These are phyloP conservation scores for Arthroderma uncinatum DNA, from an alignment of 2,329 filamentous ascomycete genomes.

Conservation along the genomic window DNA sequence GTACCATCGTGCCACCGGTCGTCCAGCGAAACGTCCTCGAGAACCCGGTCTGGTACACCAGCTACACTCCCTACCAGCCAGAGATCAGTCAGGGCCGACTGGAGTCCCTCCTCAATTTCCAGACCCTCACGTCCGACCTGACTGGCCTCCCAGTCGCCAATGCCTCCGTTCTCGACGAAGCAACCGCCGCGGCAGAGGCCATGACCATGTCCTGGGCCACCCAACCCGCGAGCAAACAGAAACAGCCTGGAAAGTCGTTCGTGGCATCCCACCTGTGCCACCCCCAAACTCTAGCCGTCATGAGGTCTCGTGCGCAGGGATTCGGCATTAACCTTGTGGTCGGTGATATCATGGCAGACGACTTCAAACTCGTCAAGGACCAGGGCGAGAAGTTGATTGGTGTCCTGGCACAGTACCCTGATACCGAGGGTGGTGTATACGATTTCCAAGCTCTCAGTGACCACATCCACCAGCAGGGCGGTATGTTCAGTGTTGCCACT, in stretches of 20 bases:
- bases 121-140: constrained; percentile 81
- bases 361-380: constrained; percentile 55
- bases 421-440: constrained; percentile 69
- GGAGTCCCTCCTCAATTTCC: constrained; percentile 88
- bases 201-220: constrained; percentile 85
- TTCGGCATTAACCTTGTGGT: constrained; percentile 73
- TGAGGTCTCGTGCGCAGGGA: constrained; percentile 77
- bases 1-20: constrained; percentile 73
- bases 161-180: constrained; percentile 81
- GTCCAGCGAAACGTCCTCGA: constrained; percentile 89
- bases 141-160: constrained; percentile 82
- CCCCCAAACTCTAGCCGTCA: constrained; percentile 73
- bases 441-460: constrained; percentile 67
- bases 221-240: constrained; percentile 59
- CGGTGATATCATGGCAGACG: constrained; percentile 57
- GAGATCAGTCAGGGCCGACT: constrained; percentile 93
- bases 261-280: constrained; percentile 75
- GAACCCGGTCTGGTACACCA: constrained; percentile 94
- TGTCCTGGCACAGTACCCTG: constrained; percentile 88
- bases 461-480: constrained; percentile 63
- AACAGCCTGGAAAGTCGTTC: constrained; percentile 65
- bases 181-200: constrained; percentile 84
- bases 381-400: constrained; percentile 75
- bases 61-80: constrained; percentile 93
- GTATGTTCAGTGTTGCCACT: constrained; percentile 75